phyloP scores from a whole-genome alignment of 1,284 basidiomycete species.

The Cerrena zonata region DNA sequence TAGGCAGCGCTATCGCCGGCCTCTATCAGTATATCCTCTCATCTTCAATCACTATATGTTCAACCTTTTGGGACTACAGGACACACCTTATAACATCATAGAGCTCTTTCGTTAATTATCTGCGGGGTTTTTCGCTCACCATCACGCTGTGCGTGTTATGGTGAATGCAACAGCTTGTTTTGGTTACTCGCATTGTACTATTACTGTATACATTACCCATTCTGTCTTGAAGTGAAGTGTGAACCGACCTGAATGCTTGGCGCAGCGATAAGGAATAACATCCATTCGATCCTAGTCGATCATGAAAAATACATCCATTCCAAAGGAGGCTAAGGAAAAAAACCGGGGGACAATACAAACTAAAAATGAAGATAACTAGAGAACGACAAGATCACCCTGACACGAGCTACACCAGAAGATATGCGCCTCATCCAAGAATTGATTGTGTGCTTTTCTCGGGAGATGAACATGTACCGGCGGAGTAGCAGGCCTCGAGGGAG shows the following conservation, averaged over 20 bases:
- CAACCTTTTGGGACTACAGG: background rate
- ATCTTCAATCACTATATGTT: slow-evolving; percentile 1
- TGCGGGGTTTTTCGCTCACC: background rate
- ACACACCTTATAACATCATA: background rate
- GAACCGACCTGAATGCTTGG: no score
- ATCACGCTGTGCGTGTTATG: no score
- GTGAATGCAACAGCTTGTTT: background rate
- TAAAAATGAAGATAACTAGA: slow-evolving; percentile 42
- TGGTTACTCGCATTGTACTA: background rate
- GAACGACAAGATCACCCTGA: slow-evolving; percentile 69
- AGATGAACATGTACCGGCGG: slow-evolving; percentile 7
- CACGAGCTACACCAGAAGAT: slow-evolving; percentile 82
- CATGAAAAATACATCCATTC: no score
- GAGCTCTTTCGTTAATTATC: background rate
- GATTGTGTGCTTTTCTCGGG: slow-evolving; percentile 28
- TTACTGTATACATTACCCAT: background rate
- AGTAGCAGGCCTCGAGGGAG: slow-evolving; percentile 15
- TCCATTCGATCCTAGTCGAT: no score
- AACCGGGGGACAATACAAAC: no score
- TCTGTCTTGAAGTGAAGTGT: no score
- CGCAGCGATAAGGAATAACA: no score
- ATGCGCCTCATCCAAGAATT: slow-evolving; percentile 77
- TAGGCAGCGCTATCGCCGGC: slow-evolving; percentile 13
- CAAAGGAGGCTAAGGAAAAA: no score
- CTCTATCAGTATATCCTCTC: background rate